Conservation (phyloP, 2,329 filamentous ascomycete species). For the Ascochyta pisi region DNA sequence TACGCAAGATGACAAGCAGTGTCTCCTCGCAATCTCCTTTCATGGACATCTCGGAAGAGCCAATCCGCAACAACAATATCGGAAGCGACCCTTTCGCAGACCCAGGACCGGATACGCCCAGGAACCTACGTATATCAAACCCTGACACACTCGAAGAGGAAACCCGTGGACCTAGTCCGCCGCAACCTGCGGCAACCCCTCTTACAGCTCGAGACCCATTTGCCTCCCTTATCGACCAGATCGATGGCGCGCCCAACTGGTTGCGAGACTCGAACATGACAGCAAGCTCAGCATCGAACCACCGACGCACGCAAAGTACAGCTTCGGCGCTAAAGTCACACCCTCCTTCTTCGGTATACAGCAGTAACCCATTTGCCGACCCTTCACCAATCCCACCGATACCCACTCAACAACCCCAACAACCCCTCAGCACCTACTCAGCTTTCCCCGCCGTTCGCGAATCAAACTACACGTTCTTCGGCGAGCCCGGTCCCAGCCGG, state of each 20-base stretch:
- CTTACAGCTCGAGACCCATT: slow-evolving; percentile 37
- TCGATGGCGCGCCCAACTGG: slow-evolving; percentile 37
- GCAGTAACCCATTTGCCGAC: slow-evolving; percentile 39
- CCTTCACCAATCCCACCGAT: slow-evolving; percentile 25
- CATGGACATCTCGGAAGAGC: slow-evolving; percentile 37
- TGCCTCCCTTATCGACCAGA: slow-evolving; percentile 37
- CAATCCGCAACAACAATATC: slow-evolving; percentile 29
- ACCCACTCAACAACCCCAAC: slow-evolving; percentile 1
- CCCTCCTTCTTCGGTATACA: slow-evolving; percentile 38
- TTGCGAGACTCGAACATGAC: slow-evolving; percentile 23
- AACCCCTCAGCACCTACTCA: slow-evolving; percentile 14
- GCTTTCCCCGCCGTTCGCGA: slow-evolving; percentile 31
- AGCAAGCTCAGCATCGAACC: slow-evolving; percentile 18
- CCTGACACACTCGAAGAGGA: slow-evolving; percentile 9
- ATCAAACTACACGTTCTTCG: slow-evolving; percentile 38
- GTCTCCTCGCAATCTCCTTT: slow-evolving; percentile 37
- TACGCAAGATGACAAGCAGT: slow-evolving; percentile 42
- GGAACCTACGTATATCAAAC: slow-evolving; percentile 39
- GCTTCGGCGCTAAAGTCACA: slow-evolving; percentile 41
- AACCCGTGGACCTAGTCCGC: slow-evolving; percentile 31
- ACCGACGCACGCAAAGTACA: slow-evolving; percentile 40
- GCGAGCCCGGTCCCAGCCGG: slow-evolving; percentile 45
- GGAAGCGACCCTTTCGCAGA: slow-evolving; percentile 39
- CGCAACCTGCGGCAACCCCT: slow-evolving; percentile 36
- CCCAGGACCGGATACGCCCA: slow-evolving; percentile 27